Evolutionary conservation across 2,329 filamentous ascomycete species (phyloP).

Genomic region (Beauveria bassiana): DNA sequence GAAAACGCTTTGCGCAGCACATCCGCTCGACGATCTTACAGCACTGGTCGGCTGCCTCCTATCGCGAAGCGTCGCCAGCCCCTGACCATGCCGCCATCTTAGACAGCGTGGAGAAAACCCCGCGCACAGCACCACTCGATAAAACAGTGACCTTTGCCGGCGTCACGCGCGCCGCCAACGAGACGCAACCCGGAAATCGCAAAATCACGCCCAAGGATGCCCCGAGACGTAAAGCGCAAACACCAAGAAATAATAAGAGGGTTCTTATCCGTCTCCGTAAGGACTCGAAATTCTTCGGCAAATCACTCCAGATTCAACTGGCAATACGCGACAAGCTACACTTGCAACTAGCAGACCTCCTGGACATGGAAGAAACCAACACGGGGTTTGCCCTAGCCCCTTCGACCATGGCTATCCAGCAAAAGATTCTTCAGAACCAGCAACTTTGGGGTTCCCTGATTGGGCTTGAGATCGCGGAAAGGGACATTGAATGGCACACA

Average conservation of each 20-base stretch:
- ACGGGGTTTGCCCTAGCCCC: background rate
- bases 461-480: background rate
- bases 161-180: background rate
- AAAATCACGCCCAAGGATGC: background rate
- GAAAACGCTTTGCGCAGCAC: background rate
- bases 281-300: background rate
- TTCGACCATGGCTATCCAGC: background rate
- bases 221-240: background rate
- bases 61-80: background rate
- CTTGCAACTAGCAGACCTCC: background rate
- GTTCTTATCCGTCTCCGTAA: background rate
- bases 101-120: background rate
- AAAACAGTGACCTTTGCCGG: background rate
- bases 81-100: background rate
- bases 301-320: background rate
- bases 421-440: background rate
- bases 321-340: conserved; percentile 2
- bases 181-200: background rate
- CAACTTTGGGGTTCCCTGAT: background rate
- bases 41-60: background rate
- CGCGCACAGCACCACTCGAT: background rate
- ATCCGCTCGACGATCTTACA: background rate
- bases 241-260: background rate
- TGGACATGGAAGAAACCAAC: background rate
- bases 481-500: conserved; percentile 3